Conservation (phyloP, 495 filamentous ascomycete genomes). For the Trichoderma gamsii region DNA sequence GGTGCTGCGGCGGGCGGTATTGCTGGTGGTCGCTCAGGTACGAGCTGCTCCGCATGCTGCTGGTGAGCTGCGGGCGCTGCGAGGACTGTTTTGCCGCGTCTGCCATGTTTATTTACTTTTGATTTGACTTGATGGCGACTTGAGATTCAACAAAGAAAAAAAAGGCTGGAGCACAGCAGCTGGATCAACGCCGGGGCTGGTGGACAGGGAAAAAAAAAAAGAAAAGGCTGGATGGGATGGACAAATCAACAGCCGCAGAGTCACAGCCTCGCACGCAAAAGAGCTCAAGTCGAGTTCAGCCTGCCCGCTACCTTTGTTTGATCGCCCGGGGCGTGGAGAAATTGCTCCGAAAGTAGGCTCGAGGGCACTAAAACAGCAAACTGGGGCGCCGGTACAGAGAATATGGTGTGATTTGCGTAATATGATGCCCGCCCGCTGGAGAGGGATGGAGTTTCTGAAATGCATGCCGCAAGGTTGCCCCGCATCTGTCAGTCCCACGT, state of each 20-base stretch:
- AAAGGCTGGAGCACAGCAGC: background rate
- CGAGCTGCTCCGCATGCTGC: constrained; percentile 56
- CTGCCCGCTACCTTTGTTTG: background rate
- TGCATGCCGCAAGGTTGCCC: background rate
- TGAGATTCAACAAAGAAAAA: background rate
- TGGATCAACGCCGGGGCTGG: background rate
- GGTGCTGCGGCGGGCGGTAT: constrained; percentile 56
- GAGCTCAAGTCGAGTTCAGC: background rate
- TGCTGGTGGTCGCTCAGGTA: constrained; percentile 70
- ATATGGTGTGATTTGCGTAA: constrained; percentile 1
- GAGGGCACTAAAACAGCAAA: background rate
- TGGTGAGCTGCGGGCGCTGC: constrained; percentile 39
- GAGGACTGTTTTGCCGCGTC: constrained; percentile 3
- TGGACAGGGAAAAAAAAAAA: background rate
- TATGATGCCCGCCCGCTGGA: background rate
- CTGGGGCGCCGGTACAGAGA: background rate
- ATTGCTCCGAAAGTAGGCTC: background rate
- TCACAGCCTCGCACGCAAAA: background rate
- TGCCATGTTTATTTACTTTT: background rate
- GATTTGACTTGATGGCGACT: background rate
- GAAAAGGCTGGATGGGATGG: background rate
- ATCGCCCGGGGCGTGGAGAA: background rate
- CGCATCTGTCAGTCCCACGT: background rate
- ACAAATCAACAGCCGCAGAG: background rate
- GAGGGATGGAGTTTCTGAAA: background rate